Percentiles rank a stretch among this genome's conserved stretches.
phyloP scores from a whole-genome alignment of 768 basidiomycete genomes.

The Naematelia aurantialba region DNA sequence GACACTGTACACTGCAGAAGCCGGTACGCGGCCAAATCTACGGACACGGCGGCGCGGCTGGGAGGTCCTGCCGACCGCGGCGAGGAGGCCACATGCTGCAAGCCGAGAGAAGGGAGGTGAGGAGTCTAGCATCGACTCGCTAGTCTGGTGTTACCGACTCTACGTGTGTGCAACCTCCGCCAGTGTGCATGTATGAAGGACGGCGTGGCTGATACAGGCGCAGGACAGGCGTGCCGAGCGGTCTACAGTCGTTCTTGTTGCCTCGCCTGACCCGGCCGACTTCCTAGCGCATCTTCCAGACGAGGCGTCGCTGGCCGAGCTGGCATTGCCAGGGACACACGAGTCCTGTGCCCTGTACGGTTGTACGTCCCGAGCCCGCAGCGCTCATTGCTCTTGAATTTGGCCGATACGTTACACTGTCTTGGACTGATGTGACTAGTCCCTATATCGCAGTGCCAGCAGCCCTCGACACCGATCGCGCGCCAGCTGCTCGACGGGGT shows the following conservation, averaged over 20 bases:
- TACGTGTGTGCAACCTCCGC: too few species aligned
- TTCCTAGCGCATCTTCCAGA: conserved; percentile 61
- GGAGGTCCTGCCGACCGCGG: not conserved
- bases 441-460: conserved; percentile 76
- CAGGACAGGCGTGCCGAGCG: not conserved
- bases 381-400: too few species aligned
- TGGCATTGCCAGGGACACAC: conserved; percentile 70
- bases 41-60: not conserved
- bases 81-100: not conserved
- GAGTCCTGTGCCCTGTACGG: conserved; percentile 23
- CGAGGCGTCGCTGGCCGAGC: conserved; percentile 62
- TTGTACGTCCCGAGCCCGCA: conserved; percentile 19
- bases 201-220: too few species aligned
- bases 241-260: conserved; percentile 10
- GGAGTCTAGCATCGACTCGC: too few species aligned
- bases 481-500: conserved; percentile 61
- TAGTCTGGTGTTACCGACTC: too few species aligned
- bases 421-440: conserved; percentile 58
- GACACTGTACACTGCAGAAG: not conserved
- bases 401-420: conserved; percentile 36
- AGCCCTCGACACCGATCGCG: conserved; percentile 59
- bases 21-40: not conserved
- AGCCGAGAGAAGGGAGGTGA: not conserved
- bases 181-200: too few species aligned
- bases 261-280: conserved; percentile 16